phyloP scores from a whole-genome alignment of 768 basidiomycete genomes.

The Pilatotrama ljubarskyi region DNA sequence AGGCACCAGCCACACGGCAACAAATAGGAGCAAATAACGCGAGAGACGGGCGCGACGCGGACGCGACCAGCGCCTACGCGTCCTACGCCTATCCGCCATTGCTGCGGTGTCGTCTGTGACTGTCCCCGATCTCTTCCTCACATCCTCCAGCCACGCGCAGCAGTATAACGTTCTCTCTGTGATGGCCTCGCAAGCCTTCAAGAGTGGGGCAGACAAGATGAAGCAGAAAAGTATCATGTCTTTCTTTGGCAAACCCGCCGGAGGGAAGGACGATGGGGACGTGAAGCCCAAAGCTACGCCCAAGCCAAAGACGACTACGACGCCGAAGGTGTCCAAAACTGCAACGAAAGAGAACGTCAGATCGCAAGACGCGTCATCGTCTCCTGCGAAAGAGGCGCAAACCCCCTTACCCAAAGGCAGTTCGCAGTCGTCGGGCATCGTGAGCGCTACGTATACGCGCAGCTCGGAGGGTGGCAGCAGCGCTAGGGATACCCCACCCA shows the following conservation, averaged over 20 bases:
- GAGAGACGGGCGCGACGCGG: conserved; percentile 10
- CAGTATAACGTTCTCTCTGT: background rate
- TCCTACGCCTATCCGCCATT: background rate
- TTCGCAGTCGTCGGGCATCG: conserved; percentile 42
- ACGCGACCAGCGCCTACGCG: conserved; percentile 3
- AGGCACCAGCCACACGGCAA: background rate
- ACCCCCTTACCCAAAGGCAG: conserved; percentile 23
- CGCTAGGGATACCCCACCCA: conserved; percentile 63
- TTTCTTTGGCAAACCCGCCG: conserved; percentile 49
- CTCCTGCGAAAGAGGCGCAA: conserved; percentile 19
- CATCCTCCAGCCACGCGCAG: background rate
- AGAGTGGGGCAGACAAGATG: conserved; percentile 27
- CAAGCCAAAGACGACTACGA: conserved; percentile 12
- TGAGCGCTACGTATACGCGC: conserved; percentile 35
- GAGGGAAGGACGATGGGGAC: conserved; percentile 3
- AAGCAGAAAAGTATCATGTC: conserved; percentile 78
- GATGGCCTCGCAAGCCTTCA: conserved; percentile 6
- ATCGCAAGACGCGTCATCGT: conserved; percentile 15
- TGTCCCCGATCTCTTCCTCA: background rate
- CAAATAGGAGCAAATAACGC: conserved; percentile 19
- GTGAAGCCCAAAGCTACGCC: conserved; percentile 1
- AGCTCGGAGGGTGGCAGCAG: conserved; percentile 54
- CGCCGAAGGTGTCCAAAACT: conserved; percentile 5
- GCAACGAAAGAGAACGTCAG: conserved; percentile 18
- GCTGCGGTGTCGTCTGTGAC: background rate